phyloP scores from a whole-genome alignment of 2,329 filamentous ascomycete genomes.

The Leptographium galeiforme region DNA sequence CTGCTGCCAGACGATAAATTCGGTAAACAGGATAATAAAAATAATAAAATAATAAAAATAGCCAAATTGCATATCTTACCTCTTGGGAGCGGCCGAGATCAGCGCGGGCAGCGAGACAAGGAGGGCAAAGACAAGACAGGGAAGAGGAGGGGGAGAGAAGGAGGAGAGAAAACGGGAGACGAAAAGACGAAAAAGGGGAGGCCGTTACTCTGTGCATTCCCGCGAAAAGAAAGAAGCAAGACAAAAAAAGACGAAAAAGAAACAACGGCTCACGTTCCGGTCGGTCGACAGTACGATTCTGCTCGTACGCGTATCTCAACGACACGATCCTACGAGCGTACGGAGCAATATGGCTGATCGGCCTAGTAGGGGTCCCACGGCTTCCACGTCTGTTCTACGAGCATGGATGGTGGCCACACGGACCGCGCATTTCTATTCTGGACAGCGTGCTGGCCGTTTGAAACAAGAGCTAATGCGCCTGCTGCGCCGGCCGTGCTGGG shows the following conservation, averaged over 20 bases:
- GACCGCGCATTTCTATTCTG: neutral
- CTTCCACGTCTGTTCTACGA: neutral
- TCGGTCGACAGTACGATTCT: neutral
- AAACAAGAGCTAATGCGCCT: slow-evolving; percentile 1
- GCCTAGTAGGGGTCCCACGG: neutral
- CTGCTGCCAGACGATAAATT: neutral
- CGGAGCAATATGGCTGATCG: neutral
- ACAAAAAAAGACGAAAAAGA: neutral
- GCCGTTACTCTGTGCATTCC: too few relatives aligned
- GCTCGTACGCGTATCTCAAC: too few relatives aligned
- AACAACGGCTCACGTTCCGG: too few relatives aligned
- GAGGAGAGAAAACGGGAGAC: neutral
- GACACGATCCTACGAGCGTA: neutral
- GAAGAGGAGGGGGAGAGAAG: neutral
- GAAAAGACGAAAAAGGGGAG: neutral
- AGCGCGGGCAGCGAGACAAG: neutral
- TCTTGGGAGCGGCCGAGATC: too few relatives aligned
- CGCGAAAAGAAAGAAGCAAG: neutral
- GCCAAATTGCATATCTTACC: too few relatives aligned
- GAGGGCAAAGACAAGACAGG: neutral
- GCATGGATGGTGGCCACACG: neutral
- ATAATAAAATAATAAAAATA: neutral
- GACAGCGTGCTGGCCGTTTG: neutral
- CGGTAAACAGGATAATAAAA: neutral
- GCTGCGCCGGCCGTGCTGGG: neutral